Evolutionary conservation across 441 rosid genomes (phyloP).

Genomic region (Isatis lusitanica): DNA sequence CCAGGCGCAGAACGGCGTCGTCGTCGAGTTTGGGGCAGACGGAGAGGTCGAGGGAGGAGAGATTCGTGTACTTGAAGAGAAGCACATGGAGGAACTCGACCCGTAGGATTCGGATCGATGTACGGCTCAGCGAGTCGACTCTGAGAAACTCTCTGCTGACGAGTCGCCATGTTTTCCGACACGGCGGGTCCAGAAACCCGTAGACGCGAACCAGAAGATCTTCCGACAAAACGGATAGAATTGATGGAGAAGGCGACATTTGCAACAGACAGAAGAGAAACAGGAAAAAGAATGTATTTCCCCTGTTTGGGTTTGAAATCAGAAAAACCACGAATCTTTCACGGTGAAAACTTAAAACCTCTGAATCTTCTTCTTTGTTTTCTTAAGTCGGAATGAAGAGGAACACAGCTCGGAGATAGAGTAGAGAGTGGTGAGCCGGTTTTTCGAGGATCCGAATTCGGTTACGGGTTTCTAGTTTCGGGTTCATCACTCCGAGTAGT

Average conservation of each 20-base stretch:
- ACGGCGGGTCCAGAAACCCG: slow-evolving; percentile 43
- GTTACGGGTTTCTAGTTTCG: slow-evolving; percentile 31
- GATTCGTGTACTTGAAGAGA: slow-evolving; percentile 46
- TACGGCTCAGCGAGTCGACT: slow-evolving; percentile 61
- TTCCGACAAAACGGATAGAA: slow-evolving; percentile 57
- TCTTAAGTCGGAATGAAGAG: slow-evolving; percentile 74
- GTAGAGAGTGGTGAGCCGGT: slow-evolving; percentile 56
- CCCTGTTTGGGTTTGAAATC: not conserved
- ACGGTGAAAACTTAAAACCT: not conserved
- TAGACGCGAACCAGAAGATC: slow-evolving; percentile 64
- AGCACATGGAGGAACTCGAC: slow-evolving; percentile 60
- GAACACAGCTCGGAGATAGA: slow-evolving; percentile 75
- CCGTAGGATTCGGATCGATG: slow-evolving; percentile 61
- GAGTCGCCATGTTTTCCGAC: slow-evolving; percentile 70
- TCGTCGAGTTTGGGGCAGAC: slow-evolving; percentile 77
- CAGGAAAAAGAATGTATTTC: not conserved
- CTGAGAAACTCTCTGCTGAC: slow-evolving; percentile 71
- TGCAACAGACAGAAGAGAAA: not conserved
- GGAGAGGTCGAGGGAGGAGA: slow-evolving; percentile 72
- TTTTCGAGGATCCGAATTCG: slow-evolving; percentile 39
- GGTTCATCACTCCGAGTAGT: slow-evolving; percentile 41
- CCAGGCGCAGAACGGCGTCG: slow-evolving; percentile 46
- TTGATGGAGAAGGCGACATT: slow-evolving; percentile 34
- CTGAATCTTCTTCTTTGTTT: not conserved
- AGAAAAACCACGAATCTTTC: not conserved